Percentiles rank a stretch among this genome's conserved stretches.
These are phyloP conservation scores for Fusarium citri DNA, from an alignment of 2,329 filamentous ascomycete genomes.

Conservation along the genomic window DNA sequence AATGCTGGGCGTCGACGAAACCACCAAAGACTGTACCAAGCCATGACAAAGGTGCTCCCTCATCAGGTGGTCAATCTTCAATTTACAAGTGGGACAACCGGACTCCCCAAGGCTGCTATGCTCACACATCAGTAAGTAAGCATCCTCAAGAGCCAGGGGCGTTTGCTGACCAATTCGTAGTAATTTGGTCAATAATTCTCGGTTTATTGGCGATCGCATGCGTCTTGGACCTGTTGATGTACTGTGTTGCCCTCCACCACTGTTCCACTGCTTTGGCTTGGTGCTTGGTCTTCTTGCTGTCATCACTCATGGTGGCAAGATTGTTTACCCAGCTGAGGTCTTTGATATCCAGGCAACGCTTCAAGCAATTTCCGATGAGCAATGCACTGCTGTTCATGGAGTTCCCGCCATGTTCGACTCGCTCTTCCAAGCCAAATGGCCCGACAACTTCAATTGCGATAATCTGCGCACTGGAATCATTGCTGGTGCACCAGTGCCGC, in stretches of 20 bases:
- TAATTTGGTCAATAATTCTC: constrained; percentile 73
- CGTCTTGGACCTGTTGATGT: constrained; percentile 73
- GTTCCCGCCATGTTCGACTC: constrained; percentile 89
- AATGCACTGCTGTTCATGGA: constrained; percentile 80
- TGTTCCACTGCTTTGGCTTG: constrained; percentile 89
- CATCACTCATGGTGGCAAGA: constrained; percentile 79
- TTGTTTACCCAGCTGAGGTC: constrained; percentile 80
- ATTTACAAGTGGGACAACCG: constrained; percentile 81
- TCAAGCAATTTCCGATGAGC: constrained; percentile 72
- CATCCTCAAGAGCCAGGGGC: not conserved
- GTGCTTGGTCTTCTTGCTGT: constrained; percentile 79
- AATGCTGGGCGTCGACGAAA: constrained; percentile 61
- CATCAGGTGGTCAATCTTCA: constrained; percentile 79
- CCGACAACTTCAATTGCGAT: constrained; percentile 57
- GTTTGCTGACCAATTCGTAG: constrained; percentile 48
- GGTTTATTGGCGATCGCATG: constrained; percentile 81
- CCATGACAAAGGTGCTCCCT: constrained; percentile 67
- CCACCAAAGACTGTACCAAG: constrained; percentile 62
- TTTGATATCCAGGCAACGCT: constrained; percentile 77
- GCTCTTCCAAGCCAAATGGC: constrained; percentile 61
- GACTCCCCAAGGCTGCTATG: constrained; percentile 79
- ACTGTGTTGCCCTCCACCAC: constrained; percentile 83
- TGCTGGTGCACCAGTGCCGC: constrained; percentile 80
- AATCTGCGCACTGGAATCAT: constrained; percentile 80
- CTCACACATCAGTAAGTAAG: constrained; percentile 72